Evolutionary conservation across 352 stramenopile genomes (phyloP).

Genomic region (Globisporangium rhizosaccharum): DNA sequence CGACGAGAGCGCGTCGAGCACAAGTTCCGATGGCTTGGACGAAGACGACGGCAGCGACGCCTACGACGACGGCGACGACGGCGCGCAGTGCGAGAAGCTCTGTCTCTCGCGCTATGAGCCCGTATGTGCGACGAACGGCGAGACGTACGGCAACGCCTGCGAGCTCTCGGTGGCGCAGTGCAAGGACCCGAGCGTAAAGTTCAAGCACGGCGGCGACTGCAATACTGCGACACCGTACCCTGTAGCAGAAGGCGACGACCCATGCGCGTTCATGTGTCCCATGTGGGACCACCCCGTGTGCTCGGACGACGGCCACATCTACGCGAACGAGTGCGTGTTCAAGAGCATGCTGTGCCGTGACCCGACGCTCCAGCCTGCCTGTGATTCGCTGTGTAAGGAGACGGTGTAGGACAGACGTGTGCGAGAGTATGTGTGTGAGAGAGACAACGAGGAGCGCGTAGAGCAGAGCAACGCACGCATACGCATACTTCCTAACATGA

Average conservation of each 20-base stretch:
- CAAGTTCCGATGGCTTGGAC: not conserved
- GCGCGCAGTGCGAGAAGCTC: not conserved
- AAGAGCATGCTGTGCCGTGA: slow-evolving; percentile 11
- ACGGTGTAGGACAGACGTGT: not conserved
- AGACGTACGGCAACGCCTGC: slow-evolving; percentile 16
- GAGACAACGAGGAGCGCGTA: not conserved
- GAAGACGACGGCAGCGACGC: not conserved
- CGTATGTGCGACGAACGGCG: slow-evolving; percentile 17
- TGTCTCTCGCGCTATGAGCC: slow-evolving; percentile 11
- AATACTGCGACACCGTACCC: not conserved
- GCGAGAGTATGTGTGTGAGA: not conserved
- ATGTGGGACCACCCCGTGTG: slow-evolving; percentile 20
- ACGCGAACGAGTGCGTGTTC: slow-evolving; percentile 17
- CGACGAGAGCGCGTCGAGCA: not conserved
- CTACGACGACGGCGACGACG: not conserved
- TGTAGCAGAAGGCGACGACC: slow-evolving; percentile 3
- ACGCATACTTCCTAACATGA: not conserved
- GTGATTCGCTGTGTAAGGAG: slow-evolving; percentile 1
- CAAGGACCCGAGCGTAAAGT: not conserved
- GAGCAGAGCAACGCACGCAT: not conserved
- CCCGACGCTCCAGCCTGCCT: slow-evolving; percentile 3
- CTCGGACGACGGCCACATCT: slow-evolving; percentile 15
- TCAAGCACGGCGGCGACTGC: not conserved
- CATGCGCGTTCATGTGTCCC: slow-evolving; percentile 12
- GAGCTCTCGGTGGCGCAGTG: slow-evolving; percentile 12